Conservation (phyloP, 257 asterid genomes). For the Solanum habrochaites region DNA sequence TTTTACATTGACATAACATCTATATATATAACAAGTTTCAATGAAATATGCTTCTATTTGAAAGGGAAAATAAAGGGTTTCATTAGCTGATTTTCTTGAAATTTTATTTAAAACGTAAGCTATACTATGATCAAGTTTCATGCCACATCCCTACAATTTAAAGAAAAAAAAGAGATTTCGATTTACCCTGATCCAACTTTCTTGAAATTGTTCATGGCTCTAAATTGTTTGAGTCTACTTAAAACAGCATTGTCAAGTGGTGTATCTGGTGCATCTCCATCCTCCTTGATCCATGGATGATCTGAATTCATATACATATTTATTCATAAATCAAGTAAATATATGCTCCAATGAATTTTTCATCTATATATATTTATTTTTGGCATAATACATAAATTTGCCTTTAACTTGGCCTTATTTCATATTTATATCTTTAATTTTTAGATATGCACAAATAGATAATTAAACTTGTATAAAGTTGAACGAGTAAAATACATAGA, state of each 20-base stretch:
- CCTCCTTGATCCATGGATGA: constrained; percentile 81
- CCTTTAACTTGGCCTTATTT: too few species aligned
- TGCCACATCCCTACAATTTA: too few species aligned
- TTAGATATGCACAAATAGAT: too few species aligned
- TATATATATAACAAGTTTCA: neutral
- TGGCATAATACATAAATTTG: too few species aligned
- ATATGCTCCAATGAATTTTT: too few species aligned
- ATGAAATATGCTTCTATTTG: neutral
- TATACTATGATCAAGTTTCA: too few species aligned
- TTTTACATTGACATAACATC: neutral
- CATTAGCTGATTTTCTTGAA: neutral
- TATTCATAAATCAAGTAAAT: neutral
- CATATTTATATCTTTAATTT: too few species aligned
- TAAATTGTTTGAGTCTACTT: constrained; percentile 58
- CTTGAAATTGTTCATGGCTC: constrained; percentile 71
- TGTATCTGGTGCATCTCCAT: constrained; percentile 68
- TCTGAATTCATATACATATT: constrained; percentile 10
- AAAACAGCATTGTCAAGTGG: constrained; percentile 69
- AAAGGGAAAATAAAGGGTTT: neutral
- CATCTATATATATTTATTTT: too few species aligned
- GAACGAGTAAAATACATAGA: too few species aligned
- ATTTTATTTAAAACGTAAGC: neutral
- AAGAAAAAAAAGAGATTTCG: neutral
- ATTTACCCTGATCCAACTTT: constrained; percentile 73
- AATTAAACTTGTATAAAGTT: too few species aligned